Conservation (phyloP, 495 filamentous ascomycete genomes). For the Hyphodiscus hymeniophilus region DNA sequence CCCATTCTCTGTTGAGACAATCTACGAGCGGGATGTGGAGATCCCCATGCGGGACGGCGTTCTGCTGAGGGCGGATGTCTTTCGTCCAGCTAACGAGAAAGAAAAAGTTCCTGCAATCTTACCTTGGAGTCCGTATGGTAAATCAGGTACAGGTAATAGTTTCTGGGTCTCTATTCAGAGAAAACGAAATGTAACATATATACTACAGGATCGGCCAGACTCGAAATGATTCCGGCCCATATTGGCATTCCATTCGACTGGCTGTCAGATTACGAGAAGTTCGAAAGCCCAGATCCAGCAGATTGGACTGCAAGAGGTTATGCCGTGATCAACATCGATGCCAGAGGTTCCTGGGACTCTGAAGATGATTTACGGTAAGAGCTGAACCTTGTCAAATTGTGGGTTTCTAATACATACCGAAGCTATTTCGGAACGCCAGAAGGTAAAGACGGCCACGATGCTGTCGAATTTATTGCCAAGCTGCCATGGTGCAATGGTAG, state of each 20-base stretch:
- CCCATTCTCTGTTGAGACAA: not conserved
- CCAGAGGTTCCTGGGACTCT: conserved; percentile 28
- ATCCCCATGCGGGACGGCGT: not conserved
- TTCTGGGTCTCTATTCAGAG: not conserved
- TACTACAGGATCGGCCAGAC: not conserved
- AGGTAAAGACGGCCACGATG: conserved; percentile 22
- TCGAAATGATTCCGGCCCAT: not conserved
- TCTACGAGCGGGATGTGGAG: not conserved
- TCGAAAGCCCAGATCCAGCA: conserved; percentile 24
- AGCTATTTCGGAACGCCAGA: not conserved
- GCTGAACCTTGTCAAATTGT: conserved; percentile 33
- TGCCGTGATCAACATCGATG: conserved; percentile 34
- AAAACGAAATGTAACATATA: not conserved
- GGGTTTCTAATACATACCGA: too few species aligned
- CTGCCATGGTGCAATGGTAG: conserved; percentile 34
- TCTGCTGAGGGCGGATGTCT: not conserved
- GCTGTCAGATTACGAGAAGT: not conserved
- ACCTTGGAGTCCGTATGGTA: conserved; percentile 31
- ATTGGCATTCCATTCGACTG: not conserved
- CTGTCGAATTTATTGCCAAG: conserved; percentile 29
- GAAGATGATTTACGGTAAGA: conserved; percentile 29
- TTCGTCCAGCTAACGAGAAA: not conserved
- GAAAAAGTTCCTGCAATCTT: conserved; percentile 29
- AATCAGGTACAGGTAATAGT: conserved; percentile 17
- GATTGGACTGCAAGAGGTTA: conserved; percentile 30